Evolutionary conservation across 768 basidiomycete species (phyloP), one percentile per base, ranked within the genome.

Genomic region (Amanita molliuscula): DNA sequence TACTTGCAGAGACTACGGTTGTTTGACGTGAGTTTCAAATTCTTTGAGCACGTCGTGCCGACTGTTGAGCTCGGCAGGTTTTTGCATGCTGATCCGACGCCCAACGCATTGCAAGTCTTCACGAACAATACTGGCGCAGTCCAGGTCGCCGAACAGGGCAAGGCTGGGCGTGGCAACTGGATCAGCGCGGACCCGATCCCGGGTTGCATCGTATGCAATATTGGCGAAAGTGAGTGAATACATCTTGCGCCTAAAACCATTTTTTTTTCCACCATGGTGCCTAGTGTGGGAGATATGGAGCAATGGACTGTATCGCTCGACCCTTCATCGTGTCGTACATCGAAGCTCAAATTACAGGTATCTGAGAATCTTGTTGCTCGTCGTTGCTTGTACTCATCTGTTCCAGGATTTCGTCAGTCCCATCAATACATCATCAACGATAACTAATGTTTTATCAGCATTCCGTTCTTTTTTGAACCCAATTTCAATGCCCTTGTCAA

Each of bases 391-490:
- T 43, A 29, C 29, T 49, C 41, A 37, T 23, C 10, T 48, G 43
- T 6, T 41, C 37, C 58, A 88, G 86, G 7, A 77, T 93, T 35
- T 91, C 88, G 81, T 89, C 65, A 56, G 87, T 67, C n/a, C n/a
- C n/a, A n/a, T n/a, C n/a, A n/a, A n/a, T 21, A 23, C 43, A 11
- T 7, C 23, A 40, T 44, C 23, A 13, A 38, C 42, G 26, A 53
- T 20, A 13, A 46, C 28, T 16, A 23, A 35, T 35, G 35, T 28
- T 31, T 59, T n/a, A 54, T 35, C 48, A 90, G 88, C 7, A 75
- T 94, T 16, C 93, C 93, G 0, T 95, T 95, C 68, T 96, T 96
- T 73, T 95, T 88, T 55, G 93, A 95, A 63, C 92, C 93, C 0
- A 89, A 88, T 51, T 91, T 89, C 58, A 70, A 81, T 52, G 86